phyloP scores from a whole-genome alignment of 2,329 filamentous ascomycete genomes.

The Fusarium nelsonii region DNA sequence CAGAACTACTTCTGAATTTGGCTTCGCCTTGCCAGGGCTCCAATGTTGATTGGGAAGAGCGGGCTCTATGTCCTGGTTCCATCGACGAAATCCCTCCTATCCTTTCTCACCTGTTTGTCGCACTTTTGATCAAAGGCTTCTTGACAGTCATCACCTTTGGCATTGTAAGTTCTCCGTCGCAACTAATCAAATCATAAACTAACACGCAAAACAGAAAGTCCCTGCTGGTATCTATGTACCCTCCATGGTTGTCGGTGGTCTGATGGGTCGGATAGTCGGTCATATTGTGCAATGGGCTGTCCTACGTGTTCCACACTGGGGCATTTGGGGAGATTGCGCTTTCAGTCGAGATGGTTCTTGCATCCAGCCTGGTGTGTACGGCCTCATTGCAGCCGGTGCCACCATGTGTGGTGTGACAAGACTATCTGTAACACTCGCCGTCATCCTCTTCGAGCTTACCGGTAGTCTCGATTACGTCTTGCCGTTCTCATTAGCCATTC shows the following conservation, averaged over 20 bases:
- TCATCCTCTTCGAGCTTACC: slow-evolving; percentile 96
- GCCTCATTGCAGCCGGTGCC: slow-evolving; percentile 91
- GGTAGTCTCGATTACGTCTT: slow-evolving; percentile 95
- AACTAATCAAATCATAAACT: slow-evolving; percentile 21
- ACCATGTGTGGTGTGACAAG: slow-evolving; percentile 98
- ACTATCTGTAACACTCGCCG: slow-evolving; percentile 90
- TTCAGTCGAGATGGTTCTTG: slow-evolving; percentile 80
- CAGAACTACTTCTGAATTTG: slow-evolving; percentile 89
- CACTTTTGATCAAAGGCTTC: slow-evolving; percentile 90
- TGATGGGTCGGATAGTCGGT: slow-evolving; percentile 89
- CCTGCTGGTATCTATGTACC: slow-evolving; percentile 98
- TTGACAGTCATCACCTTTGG: slow-evolving; percentile 93
- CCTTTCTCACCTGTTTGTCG: slow-evolving; percentile 76
- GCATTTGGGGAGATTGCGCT: slow-evolving; percentile 81
- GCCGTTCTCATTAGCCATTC: slow-evolving; percentile 90
- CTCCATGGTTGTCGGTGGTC: slow-evolving; percentile 96
- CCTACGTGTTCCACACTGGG: slow-evolving; percentile 76
- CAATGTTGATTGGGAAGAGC: slow-evolving; percentile 69
- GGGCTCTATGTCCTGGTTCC: slow-evolving; percentile 81
- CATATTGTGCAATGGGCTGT: slow-evolving; percentile 87
- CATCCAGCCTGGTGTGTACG: slow-evolving; percentile 97
- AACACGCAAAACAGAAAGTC: slow-evolving; percentile 72
- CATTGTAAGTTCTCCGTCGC: slow-evolving; percentile 66
- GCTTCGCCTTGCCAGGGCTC: slow-evolving; percentile 87
- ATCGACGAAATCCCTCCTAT: slow-evolving; percentile 83